phyloP scores from a whole-genome alignment of 2,329 filamentous ascomycete genomes.

The Xylaria hypoxylon region DNA sequence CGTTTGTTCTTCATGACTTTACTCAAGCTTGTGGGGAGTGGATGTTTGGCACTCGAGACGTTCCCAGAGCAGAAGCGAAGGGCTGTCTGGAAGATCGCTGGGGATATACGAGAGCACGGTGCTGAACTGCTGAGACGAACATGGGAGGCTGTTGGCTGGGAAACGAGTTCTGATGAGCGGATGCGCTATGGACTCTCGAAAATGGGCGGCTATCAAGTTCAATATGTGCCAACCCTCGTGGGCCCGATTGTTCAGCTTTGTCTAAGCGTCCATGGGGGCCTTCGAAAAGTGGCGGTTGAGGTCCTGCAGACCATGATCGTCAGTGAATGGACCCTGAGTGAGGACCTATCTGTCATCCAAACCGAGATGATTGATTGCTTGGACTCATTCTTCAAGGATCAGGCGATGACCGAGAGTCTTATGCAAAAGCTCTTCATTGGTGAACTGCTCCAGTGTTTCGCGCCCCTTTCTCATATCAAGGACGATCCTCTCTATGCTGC shows the following conservation, averaged over 20 bases:
- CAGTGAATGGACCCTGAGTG: slow-evolving; percentile 95
- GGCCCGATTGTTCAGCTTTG: slow-evolving; percentile 93
- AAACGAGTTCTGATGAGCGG: slow-evolving; percentile 83
- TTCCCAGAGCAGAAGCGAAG: slow-evolving; percentile 97
- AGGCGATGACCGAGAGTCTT: slow-evolving; percentile 86
- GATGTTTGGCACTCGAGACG: slow-evolving; percentile 89
- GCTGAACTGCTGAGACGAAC: slow-evolving; percentile 85
- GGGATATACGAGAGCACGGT: slow-evolving; percentile 92
- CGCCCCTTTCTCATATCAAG: slow-evolving; percentile 71
- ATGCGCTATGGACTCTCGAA: slow-evolving; percentile 80
- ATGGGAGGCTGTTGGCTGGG: slow-evolving; percentile 98
- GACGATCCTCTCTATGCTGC: slow-evolving; percentile 81
- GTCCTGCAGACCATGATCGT: slow-evolving; percentile 98
- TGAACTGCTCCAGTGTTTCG: slow-evolving; percentile 85
- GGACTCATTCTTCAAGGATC: slow-evolving; percentile 89
- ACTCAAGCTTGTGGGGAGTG: slow-evolving; percentile 88
- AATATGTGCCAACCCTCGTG: slow-evolving; percentile 94
- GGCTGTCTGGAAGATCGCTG: slow-evolving; percentile 98
- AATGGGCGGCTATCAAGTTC: slow-evolving; percentile 97
- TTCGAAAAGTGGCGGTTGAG: slow-evolving; percentile 90
- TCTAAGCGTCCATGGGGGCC: slow-evolving; percentile 91
- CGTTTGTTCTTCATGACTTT: slow-evolving; percentile 91
- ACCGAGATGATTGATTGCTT: slow-evolving; percentile 97
- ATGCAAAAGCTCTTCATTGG: slow-evolving; percentile 92
- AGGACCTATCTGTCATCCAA: slow-evolving; percentile 90